A percentile compares a stretch with the other conserved stretches of the same genome.
Conservation (phyloP, 805 yeast species). For the Lachancea quebecensis region DNA sequence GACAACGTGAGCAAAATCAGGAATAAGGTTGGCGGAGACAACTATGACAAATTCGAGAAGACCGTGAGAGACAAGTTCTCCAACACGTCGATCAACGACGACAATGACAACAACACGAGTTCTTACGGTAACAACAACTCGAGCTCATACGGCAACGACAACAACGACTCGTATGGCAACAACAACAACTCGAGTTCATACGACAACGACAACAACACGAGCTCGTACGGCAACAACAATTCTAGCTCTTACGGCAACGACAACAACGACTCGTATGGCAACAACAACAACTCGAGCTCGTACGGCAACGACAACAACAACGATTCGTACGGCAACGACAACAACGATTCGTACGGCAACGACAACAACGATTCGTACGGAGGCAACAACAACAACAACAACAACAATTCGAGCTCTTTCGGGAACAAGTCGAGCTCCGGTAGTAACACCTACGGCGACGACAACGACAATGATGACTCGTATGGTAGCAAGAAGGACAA, state of each 20-base stretch:
- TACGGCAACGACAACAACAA: conserved; percentile 15
- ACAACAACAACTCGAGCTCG: conserved; percentile 18
- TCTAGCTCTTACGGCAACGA: conserved; percentile 15
- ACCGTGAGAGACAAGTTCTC: conserved; percentile 25
- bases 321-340: conserved; percentile 16
- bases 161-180: conserved; percentile 21
- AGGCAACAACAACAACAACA: conserved; percentile 18
- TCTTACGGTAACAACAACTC: conserved; percentile 13
- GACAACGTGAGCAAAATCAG: conserved; percentile 26
- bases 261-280: conserved; percentile 20
- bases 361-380: conserved; percentile 18
- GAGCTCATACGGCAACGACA: conserved; percentile 16
- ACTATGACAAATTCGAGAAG: conserved; percentile 26
- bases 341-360: conserved; percentile 16
- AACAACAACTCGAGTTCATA: too few relatives aligned
- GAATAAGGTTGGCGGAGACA: conserved; percentile 29
- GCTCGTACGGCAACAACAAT: conserved; percentile 14
- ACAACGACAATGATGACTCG: conserved; percentile 13
- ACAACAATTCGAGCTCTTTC: conserved; percentile 12
- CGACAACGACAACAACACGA: conserved; percentile 16
- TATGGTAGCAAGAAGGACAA: conserved; percentile 22
- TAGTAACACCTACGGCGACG: conserved; percentile 15
- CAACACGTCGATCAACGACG: conserved; percentile 22
- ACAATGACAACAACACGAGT: not conserved
- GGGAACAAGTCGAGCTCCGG: conserved; percentile 15